Conservation (phyloP, 345 rosid species). For the Camelina neglecta region DNA sequence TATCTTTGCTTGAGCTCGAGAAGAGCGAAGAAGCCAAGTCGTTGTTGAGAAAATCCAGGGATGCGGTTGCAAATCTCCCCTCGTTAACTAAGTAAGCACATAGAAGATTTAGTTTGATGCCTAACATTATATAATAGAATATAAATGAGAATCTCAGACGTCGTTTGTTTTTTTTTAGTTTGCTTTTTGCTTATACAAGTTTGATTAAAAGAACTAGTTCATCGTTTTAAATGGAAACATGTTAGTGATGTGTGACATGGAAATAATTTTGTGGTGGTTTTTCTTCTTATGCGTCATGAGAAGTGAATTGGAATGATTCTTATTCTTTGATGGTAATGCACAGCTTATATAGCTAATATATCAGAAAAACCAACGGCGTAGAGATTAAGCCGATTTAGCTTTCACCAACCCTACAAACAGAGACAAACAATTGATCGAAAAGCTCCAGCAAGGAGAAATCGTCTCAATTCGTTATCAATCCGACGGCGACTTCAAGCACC, state of each 20-base stretch:
- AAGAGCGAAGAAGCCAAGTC: slow-evolving; percentile 83
- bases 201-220: background rate
- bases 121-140: background rate
- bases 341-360: too few species aligned
- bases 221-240: too few species aligned
- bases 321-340: too few species aligned
- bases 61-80: slow-evolving; percentile 51
- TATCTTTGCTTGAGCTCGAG: slow-evolving; percentile 65
- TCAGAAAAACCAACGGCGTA: too few species aligned
- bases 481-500: too few species aligned
- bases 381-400: too few species aligned
- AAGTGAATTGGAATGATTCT: too few species aligned
- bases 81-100: slow-evolving; percentile 15
- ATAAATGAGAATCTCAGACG: background rate
- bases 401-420: too few species aligned
- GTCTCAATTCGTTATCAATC: too few species aligned
- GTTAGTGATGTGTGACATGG: background rate
- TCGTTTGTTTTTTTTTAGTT: background rate
- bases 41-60: slow-evolving; percentile 62
- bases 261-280: background rate
- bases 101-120: slow-evolving; percentile 10
- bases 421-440: too few species aligned
- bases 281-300: background rate
- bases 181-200: background rate
- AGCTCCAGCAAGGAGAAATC: too few species aligned